Percentiles rank a stretch among this genome's conserved stretches.
Evolutionary conservation across 2,329 filamentous ascomycete genomes (phyloP).

Genomic region (Aureobasidium musti): DNA sequence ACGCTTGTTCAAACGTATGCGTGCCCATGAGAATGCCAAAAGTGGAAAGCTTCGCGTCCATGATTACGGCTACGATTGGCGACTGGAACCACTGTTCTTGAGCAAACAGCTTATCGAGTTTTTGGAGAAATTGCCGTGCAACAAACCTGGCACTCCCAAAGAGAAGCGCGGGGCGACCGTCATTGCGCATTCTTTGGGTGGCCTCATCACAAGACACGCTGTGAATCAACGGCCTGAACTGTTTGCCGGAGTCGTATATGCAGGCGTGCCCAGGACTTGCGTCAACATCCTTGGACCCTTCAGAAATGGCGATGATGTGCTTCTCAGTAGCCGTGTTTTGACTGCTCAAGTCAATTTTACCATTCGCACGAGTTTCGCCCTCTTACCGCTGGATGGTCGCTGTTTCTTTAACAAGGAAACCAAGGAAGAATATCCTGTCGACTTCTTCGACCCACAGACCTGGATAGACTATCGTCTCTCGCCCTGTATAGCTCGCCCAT

Average conservation of each 20-base stretch:
- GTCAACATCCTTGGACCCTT: slow-evolving; percentile 90
- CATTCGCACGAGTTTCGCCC: slow-evolving; percentile 78
- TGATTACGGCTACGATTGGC: slow-evolving; percentile 95
- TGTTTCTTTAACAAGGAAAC: slow-evolving; percentile 86
- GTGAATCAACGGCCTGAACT: slow-evolving; percentile 83
- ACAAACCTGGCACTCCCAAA: slow-evolving; percentile 57
- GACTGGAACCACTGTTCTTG: slow-evolving; percentile 76
- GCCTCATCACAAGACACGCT: slow-evolving; percentile 82
- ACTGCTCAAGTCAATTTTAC: slow-evolving; percentile 94
- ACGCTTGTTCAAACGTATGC: slow-evolving; percentile 75
- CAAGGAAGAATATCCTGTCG: slow-evolving; percentile 74
- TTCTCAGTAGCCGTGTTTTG: slow-evolving; percentile 84
- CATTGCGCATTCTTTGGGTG: slow-evolving; percentile 84
- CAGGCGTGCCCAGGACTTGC: slow-evolving; percentile 80
- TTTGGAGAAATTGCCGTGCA: slow-evolving; percentile 72
- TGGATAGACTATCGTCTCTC: slow-evolving; percentile 80
- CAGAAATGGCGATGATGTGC: slow-evolving; percentile 87
- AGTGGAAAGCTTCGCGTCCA: slow-evolving; percentile 74
- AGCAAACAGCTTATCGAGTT: slow-evolving; percentile 72
- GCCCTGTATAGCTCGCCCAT: slow-evolving; percentile 69
- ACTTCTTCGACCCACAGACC: slow-evolving; percentile 77
- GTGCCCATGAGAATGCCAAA: slow-evolving; percentile 70
- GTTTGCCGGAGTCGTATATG: slow-evolving; percentile 82
- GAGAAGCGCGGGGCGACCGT: slow-evolving; percentile 71
- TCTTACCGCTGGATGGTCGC: slow-evolving; percentile 81